Evolutionary conservation across 371 early-diverging fungal genomes (phyloP), one percentile per base, ranked within the genome.

Genomic region (Quaeritorhiza haematococci): DNA sequence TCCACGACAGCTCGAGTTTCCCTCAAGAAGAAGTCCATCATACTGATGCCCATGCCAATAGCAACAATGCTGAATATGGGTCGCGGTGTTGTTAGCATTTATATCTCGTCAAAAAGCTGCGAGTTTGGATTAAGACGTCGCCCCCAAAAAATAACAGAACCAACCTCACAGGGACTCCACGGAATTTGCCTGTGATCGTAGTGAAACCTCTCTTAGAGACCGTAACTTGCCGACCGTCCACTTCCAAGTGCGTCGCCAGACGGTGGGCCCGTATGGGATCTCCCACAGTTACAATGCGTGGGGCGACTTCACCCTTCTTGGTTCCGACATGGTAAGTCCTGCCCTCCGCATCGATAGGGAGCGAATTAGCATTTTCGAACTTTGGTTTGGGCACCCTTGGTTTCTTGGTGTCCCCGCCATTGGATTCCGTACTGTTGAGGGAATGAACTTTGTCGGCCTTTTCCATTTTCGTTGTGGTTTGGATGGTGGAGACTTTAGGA

Each of bases 11-110:
- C 89, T 38, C 97, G 82, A 26, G 84, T 77, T 68, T 96, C 97
- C 26, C 97, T 82, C 15, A 96, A 84, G 59, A 95, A 87, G 60
- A 96, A 91, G 68, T 96, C 96, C 88, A 92, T 90, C 91, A 92
- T 93, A 2, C 88, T 67, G 8, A 82, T 69, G 33, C 96, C 96
- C 88, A 84, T 83, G 24, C 46, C 90, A 52, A 94, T 96, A 33
- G 94, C 92, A 54, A 94, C 82, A 44, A 96, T 88, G 32, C 84
- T 76, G 2, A 96, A 82, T 21, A n/a, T n/a, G n/a, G n/a, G n/a
- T n/a, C n/a, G n/a, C n/a, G n/a, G n/a, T n/a, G n/a, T n/a, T n/a
- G n/a, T n/a, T n/a, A n/a, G n/a, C n/a, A n/a, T n/a, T n/a, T n/a
- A n/a, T n/a, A n/a, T n/a, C n/a, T n/a, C n/a, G n/a, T n/a, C n/a